These are phyloP conservation scores for Phytophthora crassamura DNA, from an alignment of 352 stramenopile species.

Conservation along the genomic window DNA sequence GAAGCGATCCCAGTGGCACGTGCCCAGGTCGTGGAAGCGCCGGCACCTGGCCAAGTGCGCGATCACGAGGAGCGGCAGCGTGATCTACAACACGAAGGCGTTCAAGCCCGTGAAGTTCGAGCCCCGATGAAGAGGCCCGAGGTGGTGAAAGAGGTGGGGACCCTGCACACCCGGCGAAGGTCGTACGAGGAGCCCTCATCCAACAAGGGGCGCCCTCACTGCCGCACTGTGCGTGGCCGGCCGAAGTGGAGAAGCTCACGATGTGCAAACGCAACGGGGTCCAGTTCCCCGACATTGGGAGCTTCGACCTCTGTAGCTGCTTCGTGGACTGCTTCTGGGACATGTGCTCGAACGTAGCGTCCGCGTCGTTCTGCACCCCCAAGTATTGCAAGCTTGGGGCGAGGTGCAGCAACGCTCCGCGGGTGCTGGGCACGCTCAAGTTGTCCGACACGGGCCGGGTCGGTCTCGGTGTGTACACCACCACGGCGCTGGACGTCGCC, in stretches of 20 bases:
- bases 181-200: too few species aligned
- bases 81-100: too few species aligned
- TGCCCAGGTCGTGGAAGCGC: too few species aligned
- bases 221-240: too few species aligned
- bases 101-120: too few species aligned
- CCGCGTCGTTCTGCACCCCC: background rate
- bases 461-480: background rate
- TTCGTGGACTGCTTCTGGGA: slow-evolving; percentile 3
- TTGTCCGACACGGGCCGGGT: background rate
- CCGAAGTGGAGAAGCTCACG: background rate
- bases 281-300: background rate
- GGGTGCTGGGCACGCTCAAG: background rate
- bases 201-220: background rate
- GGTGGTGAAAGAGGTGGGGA: too few species aligned
- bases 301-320: background rate
- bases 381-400: background rate
- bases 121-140: too few species aligned
- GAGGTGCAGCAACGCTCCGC: background rate
- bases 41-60: too few species aligned
- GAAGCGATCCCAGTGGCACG: too few species aligned
- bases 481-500: too few species aligned
- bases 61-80: background rate
- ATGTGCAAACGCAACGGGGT: background rate
- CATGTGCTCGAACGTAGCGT: background rate
- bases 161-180: too few species aligned